Base-by-base conservation (phyloP, 2,329 filamentous ascomycete species). In the Balansia obtecta region DNA sequence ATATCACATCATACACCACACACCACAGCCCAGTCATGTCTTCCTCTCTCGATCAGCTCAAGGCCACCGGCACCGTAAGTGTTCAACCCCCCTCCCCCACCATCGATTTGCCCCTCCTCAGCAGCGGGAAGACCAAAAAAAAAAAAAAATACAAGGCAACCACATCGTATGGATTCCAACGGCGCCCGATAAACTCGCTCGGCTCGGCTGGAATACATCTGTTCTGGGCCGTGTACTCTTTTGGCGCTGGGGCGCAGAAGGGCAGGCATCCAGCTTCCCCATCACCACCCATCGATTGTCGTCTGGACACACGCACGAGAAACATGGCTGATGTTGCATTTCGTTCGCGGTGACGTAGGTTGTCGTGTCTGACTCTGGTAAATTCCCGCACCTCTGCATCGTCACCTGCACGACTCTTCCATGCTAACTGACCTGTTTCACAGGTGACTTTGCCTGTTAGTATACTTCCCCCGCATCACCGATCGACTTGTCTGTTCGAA, bases 341-440 rank as follows among this genome's bases (percentile, higher is more conserved):
- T 52, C 47, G 50, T 53, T 49, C 50, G 39, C 51, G 40, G 49
- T 46, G 16, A 51, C 10, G 59, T 66, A 93, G 88, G 86, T 88
- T 58, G 93, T 97, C 67, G 93, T 97, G 71, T 91, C 86, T 71
- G 93, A 97, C 77, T 95, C 91, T 72, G 93, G 90, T 84, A 85
- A 74, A 77, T 68, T 66, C 58, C 61, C 65, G 58, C 64, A 65
- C 50, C 48, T 53, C 50, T 55, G 53, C 45, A 18, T 44, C 18
- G 7, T 18, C 13, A 40, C 9, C 3, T 9, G 34, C 34, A n/a
- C n/a, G 18, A 30, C 13, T n/a, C 2, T 32, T 32, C 10, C 11
- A 57, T 65, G 60, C 61, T 65, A 61, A 63, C 60, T 43, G 55
- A 54, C n/a, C 20, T 22, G 20, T 54, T 50, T 8, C 51, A 56